Evolutionary conservation across 768 basidiomycete species (phyloP).

Genomic region (Pulveroboletus sp.): DNA sequence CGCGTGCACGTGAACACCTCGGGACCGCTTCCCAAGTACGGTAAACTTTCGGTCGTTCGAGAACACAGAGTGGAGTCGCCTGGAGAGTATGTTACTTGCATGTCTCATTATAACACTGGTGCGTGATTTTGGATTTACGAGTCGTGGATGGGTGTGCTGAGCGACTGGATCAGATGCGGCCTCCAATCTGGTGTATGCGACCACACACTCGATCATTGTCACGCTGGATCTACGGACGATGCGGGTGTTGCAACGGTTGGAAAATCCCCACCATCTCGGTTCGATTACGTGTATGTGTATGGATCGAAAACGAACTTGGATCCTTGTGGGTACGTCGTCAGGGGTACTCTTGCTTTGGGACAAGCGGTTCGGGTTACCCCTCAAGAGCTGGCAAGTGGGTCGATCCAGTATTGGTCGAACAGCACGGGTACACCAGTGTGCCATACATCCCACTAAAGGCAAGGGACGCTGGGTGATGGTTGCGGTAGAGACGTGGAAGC

Average conservation of each 20-base stretch:
- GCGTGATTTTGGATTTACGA: constrained; percentile 9
- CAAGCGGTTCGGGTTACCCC: constrained; percentile 82
- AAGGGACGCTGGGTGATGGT: constrained; percentile 90
- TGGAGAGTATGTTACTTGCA: constrained; percentile 80
- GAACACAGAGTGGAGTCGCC: constrained; percentile 69
- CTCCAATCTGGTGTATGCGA: constrained; percentile 82
- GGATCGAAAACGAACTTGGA: constrained; percentile 82
- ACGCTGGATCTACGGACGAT: constrained; percentile 84
- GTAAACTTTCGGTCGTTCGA: constrained; percentile 71
- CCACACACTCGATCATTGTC: constrained; percentile 70
- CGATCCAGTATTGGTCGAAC: constrained; percentile 47
- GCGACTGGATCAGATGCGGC: constrained; percentile 47
- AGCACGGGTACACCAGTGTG: constrained; percentile 66
- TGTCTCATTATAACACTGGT: constrained; percentile 81
- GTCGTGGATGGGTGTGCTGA: neutral
- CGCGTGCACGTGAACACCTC: constrained; percentile 70
- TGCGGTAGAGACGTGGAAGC: constrained; percentile 54
- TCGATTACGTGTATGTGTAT: constrained; percentile 82
- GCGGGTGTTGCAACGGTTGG: constrained; percentile 68
- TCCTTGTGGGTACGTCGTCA: constrained; percentile 80
- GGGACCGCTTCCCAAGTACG: constrained; percentile 76
- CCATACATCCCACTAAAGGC: constrained; percentile 81
- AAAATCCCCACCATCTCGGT: constrained; percentile 82
- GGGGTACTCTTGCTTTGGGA: constrained; percentile 93
- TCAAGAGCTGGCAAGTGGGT: constrained; percentile 84